phyloP scores from a whole-genome alignment of 208 protist genomes.

The Novymonas esmeraldas region DNA sequence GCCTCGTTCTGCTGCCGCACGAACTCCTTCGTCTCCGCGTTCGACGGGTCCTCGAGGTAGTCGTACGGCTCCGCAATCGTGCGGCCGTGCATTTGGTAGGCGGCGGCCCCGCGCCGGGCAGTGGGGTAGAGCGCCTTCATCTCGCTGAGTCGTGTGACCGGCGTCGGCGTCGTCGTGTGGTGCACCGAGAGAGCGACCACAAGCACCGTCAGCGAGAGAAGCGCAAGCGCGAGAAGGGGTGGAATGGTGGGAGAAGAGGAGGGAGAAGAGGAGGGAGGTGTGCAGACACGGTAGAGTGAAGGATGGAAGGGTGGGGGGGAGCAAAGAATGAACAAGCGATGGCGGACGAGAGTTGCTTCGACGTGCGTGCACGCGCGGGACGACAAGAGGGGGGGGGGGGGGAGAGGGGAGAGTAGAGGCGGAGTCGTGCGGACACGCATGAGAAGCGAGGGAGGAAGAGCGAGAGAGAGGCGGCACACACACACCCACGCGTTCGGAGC shows the following conservation, averaged over 20 bases:
- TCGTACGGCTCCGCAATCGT: conserved; percentile 91
- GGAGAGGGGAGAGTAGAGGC: background rate
- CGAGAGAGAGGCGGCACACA: background rate
- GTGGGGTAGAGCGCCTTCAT: conserved; percentile 60
- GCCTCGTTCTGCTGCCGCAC: conserved; percentile 84
- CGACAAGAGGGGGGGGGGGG: background rate
- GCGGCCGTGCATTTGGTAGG: conserved; percentile 75
- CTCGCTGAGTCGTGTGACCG: background rate
- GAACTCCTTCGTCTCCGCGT: conserved; percentile 87
- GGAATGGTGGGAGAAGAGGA: background rate
- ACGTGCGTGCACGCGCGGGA: background rate
- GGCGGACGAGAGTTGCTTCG: background rate
- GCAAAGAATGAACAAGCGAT: background rate
- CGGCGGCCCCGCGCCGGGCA: conserved; percentile 53
- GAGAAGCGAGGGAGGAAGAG: background rate
- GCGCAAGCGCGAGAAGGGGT: background rate
- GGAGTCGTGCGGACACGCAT: too few species aligned
- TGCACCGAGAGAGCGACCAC: background rate
- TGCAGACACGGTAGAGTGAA: too few species aligned
- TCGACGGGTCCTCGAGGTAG: conserved; percentile 92
- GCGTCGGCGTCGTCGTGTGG: background rate
- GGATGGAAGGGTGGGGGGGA: background rate
- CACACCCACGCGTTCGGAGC: background rate
- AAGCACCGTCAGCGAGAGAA: background rate
- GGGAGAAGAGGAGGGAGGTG: background rate